Base-by-base conservation (phyloP, 2,329 filamentous ascomycete genomes). In the Pyrenophora tritici-repentis region DNA sequence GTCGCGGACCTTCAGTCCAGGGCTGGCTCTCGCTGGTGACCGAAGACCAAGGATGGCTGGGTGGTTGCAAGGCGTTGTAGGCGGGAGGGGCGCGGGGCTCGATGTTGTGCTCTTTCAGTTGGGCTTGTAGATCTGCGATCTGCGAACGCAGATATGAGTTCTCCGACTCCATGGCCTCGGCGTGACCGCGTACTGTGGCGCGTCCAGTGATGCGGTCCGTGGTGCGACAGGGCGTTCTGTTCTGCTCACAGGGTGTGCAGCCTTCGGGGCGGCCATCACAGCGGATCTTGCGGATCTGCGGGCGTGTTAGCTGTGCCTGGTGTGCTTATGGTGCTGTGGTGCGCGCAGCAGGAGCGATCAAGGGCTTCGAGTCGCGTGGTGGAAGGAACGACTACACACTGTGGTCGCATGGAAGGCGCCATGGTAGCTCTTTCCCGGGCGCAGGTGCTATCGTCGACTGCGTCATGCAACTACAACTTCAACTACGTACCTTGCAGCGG, bases 171-270 rank as follows among this genome's bases (percentile, higher is more conserved):
- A 94, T 79, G 61, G 86, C 83, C 68, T 92, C 87, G 58, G 89
- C 80, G 66, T 93, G 91, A 45, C 91, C 91, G 63, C 91, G 81
- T 50, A 86, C 84, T 53, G 89, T 88, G 42, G 90, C 90, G 56
- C 88, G 86, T 51, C 90, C 89, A 3, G 89, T 92, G 67, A 94
- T 90, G 63, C 91, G 86, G 73, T 96, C 91, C 50, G 91, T 96
- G 46, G 91, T 91, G 75, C 84, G 87, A 76, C 91, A 96, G 67
- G 89, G 84, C 63, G 88, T 84, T 58, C 85, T 86, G 69, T 89
- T 88, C 73, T 88, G 86, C 62, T 84, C 78, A 76, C 91, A 96
- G 64, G 90, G 88, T 55, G 89, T 90, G 76, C 91, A 96, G 56
- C 90, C 91, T 60, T 89, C 87, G 26, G 88, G 85, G 34, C 88